These are phyloP conservation scores for Hibiscus mutabilis DNA, from an alignment of 345 rosid species.

Conservation along the genomic window DNA sequence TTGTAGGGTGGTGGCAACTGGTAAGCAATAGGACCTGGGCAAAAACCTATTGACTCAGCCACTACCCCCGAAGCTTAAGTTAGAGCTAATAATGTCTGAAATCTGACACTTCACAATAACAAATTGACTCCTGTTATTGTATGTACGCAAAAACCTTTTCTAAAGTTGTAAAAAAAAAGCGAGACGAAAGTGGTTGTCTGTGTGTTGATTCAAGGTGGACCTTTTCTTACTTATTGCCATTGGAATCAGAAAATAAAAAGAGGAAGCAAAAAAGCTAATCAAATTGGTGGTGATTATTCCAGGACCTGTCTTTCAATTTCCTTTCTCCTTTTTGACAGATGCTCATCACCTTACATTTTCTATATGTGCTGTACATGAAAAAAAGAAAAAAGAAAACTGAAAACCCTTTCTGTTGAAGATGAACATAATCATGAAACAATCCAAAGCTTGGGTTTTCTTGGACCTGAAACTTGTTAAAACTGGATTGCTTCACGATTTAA, in stretches of 20 bases:
- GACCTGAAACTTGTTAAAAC: constrained; percentile 8
- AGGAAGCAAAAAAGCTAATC: constrained; percentile 2
- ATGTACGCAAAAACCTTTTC: too few species aligned
- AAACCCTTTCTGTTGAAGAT: neutral
- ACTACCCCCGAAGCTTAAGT: neutral
- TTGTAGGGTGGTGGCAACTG: neutral
- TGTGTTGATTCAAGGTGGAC: too few species aligned
- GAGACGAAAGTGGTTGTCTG: too few species aligned
- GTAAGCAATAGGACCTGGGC: neutral
- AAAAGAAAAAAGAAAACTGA: neutral
- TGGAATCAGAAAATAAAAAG: too few species aligned
- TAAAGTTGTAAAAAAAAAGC: too few species aligned
- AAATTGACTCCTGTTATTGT: neutral
- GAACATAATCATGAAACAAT: neutral
- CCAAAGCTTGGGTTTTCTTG: neutral
- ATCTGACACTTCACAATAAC: neutral
- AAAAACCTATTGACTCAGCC: neutral
- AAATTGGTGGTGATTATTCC: constrained; percentile 25
- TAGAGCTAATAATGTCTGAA: too few species aligned
- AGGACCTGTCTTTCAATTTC: neutral
- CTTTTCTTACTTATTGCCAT: too few species aligned
- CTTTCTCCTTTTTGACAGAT: constrained; percentile 15
- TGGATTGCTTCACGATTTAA: constrained; percentile 17
- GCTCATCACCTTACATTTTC: constrained; percentile 13
- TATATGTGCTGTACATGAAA: neutral